These are phyloP conservation scores for Trichoderma atrobrunneum DNA, from an alignment of 2,329 filamentous ascomycete species.

Conservation along the genomic window DNA sequence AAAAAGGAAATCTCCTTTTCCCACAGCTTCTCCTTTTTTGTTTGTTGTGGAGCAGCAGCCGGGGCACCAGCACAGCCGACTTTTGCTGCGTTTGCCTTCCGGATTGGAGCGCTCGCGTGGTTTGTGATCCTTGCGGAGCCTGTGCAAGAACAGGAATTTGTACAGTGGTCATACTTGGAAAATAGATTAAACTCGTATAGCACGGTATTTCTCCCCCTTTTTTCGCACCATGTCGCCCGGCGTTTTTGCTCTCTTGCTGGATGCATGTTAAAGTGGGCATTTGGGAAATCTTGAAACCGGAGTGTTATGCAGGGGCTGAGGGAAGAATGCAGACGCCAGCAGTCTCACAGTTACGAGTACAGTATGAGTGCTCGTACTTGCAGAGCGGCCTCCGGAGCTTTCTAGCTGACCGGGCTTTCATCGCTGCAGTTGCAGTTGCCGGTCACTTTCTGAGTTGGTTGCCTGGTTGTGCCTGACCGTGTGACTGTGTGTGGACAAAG, in stretches of 20 bases:
- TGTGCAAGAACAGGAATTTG: not conserved
- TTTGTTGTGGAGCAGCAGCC: not conserved
- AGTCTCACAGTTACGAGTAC: not conserved
- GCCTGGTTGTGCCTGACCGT: not conserved
- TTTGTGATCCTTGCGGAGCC: not conserved
- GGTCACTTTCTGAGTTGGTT: not conserved
- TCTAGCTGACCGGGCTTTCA: not conserved
- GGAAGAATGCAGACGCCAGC: not conserved
- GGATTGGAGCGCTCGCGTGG: not conserved
- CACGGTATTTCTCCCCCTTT: not conserved
- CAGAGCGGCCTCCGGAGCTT: not conserved
- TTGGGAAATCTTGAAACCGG: not conserved
- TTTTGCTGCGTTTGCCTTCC: not conserved
- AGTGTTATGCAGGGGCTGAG: not conserved
- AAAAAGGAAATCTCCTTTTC: not conserved
- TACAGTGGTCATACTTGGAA: not conserved
- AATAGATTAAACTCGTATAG: conserved; percentile 6
- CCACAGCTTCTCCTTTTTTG: not conserved
- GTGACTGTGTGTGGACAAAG: not conserved
- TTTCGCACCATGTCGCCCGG: not conserved
- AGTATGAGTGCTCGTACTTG: not conserved
- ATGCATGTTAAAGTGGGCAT: conserved; percentile 1
- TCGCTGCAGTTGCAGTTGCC: not conserved
- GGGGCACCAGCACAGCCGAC: not conserved
- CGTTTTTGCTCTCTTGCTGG: not conserved